Base-by-base conservation (phyloP, 1,284 basidiomycete genomes). In the Leccinum ponderosum region DNA sequence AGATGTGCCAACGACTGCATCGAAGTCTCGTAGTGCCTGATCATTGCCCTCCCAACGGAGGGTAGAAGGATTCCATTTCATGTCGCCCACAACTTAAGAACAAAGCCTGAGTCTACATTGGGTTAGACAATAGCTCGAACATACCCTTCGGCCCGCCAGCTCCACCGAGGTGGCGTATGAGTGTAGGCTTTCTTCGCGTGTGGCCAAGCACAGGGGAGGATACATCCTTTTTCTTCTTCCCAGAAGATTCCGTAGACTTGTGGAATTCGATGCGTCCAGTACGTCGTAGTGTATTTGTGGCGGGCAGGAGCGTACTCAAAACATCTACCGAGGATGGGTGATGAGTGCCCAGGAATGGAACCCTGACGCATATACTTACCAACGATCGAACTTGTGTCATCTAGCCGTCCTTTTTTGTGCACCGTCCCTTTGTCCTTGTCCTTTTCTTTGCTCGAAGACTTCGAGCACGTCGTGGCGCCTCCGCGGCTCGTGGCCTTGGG, bases 1-100 rank as follows among this genome's bases (percentile, higher is more conserved):
- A 15, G 95, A 95, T 8, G 89, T 89, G 55, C 89, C 86, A 51
- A 92, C 83, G 5, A 85, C 88, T 31, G 86, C 84, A 68, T 98
- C 96, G 75, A 98, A 98, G 62, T 95, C 95, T 61, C 91, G 87
- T 47, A 98, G 82, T 11, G 87, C 86, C 59, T 89, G 87, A 67
- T 98, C 96, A 75, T 98, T 98, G 61, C 97, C 97, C 80, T 98
- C 96, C 96, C 96, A 98, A 22, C 93, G 89, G 25, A 94, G 83
- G 7, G 87, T 87, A 37, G 79, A 80, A 22, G 95, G 94, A 76
- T 98, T 98, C 93, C 95, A 98, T 67, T 88, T 93, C 97, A 98
- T 98, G 61, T 97, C 94, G 22, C 94, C 94, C 60, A 96, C 86
- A 50, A 93, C 94, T 94, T 70, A 55, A 48, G 33, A 58, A 47